Percentiles rank a stretch among this genome's conserved stretches.
Evolutionary conservation across 306 rosid genomes (phyloP).

Genomic region (Gynostemma pentaphyllum): DNA sequence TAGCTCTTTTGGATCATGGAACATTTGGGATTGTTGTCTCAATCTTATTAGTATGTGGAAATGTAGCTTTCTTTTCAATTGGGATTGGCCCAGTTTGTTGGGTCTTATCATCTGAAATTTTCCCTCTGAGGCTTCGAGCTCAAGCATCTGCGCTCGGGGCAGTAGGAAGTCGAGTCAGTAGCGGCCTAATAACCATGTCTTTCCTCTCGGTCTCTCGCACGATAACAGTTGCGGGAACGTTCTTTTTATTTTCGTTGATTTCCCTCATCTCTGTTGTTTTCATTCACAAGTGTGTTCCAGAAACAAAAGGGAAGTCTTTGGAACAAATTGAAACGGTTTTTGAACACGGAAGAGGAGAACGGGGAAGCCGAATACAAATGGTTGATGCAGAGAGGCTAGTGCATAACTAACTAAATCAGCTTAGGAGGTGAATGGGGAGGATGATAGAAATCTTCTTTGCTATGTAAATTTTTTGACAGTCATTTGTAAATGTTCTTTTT

Average conservation of each 20-base stretch:
- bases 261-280: constrained; percentile 55
- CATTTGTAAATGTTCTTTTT: too few species aligned
- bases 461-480: too few species aligned
- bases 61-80: constrained; percentile 86
- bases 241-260: constrained; percentile 57
- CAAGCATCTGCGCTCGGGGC: constrained; percentile 87
- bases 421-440: too few species aligned
- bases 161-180: constrained; percentile 72
- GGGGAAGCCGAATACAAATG: constrained; percentile 38
- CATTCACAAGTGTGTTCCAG: constrained; percentile 50
- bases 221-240: constrained; percentile 48
- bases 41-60: constrained; percentile 67
- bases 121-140: constrained; percentile 74
- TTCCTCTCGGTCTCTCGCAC: constrained; percentile 54
- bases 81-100: constrained; percentile 96
- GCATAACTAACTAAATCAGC: constrained; percentile 31
- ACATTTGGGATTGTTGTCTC: constrained; percentile 33
- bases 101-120: constrained; percentile 85
- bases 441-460: too few species aligned
- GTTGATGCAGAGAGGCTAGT: constrained; percentile 76
- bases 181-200: constrained; percentile 86
- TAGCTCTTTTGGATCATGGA: constrained; percentile 40
- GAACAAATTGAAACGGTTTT: constrained; percentile 78
- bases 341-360: constrained; percentile 35
- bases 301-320: constrained; percentile 85